phyloP scores from a whole-genome alignment of 2,329 filamentous ascomycete species.

The Chrysosporium keratinophilum region DNA sequence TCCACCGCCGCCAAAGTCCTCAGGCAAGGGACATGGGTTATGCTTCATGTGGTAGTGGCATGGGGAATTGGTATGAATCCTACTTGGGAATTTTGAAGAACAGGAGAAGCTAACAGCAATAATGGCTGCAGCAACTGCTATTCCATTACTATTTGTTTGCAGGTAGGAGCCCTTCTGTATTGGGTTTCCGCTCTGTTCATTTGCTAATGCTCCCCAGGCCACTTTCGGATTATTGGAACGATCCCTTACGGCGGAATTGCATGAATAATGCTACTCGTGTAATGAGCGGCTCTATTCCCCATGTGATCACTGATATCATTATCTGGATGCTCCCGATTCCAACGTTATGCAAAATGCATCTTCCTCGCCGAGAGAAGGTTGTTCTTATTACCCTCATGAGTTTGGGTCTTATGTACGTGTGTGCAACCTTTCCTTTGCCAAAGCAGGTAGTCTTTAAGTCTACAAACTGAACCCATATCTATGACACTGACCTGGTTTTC shows the following conservation, averaged over 20 bases:
- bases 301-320: conserved; percentile 16
- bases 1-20: conserved; percentile 9
- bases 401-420: conserved; percentile 15
- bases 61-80: conserved; percentile 16
- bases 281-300: conserved; percentile 11
- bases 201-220: conserved; percentile 9
- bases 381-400: conserved; percentile 16
- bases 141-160: conserved; percentile 15
- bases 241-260: conserved; percentile 5
- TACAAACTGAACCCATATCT: no score
- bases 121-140: conserved; percentile 12
- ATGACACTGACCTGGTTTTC: background rate
- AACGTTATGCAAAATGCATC: conserved; percentile 15
- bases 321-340: conserved; percentile 17
- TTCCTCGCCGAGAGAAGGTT: conserved; percentile 14
- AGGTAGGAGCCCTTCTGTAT: conserved; percentile 5
- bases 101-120: background rate
- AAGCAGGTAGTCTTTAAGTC: background rate
- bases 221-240: conserved; percentile 13
- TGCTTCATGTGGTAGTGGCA: conserved; percentile 10
- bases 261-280: conserved; percentile 11
- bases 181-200: background rate
- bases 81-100: background rate
- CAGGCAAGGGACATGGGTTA: conserved; percentile 10
- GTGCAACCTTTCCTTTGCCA: no score